Percentiles rank a stretch among this genome's conserved stretches.
Evolutionary conservation across 768 basidiomycete species (phyloP).

Genomic region (Ramaria rubella): DNA sequence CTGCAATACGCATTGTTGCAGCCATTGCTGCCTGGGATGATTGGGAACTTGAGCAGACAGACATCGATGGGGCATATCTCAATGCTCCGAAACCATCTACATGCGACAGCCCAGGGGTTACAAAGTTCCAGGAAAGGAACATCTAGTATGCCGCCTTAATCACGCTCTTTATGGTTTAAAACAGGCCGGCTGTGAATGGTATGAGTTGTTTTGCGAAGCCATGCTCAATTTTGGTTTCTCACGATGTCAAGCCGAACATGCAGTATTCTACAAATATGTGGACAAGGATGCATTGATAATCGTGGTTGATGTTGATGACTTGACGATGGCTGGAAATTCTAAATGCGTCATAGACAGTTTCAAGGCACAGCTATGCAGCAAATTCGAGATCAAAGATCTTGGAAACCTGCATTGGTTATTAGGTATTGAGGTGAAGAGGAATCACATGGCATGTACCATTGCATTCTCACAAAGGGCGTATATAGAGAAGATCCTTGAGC

Average conservation of each 20-base stretch:
- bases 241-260: background rate
- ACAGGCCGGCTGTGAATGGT: background rate
- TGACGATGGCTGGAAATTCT: too few relatives aligned
- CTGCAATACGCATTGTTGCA: slow-evolving; percentile 20
- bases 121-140: too few relatives aligned
- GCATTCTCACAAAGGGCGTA: background rate
- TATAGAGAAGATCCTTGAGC: background rate
- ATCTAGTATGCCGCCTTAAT: too few relatives aligned
- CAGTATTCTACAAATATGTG: background rate
- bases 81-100: background rate
- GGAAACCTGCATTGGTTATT: too few relatives aligned
- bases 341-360: background rate
- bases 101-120: background rate
- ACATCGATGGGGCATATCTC: background rate
- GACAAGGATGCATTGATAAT: background rate
- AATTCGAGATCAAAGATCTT: too few relatives aligned
- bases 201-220: background rate
- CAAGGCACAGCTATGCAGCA: too few relatives aligned
- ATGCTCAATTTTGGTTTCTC: background rate
- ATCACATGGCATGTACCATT: background rate
- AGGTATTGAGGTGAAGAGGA: background rate
- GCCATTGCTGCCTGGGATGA: too few relatives aligned
- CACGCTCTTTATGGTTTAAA: background rate
- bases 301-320: background rate
- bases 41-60: background rate